These are phyloP conservation scores for Lagenidium giganteum DNA, from an alignment of 352 stramenopile species.

Conservation along the genomic window DNA sequence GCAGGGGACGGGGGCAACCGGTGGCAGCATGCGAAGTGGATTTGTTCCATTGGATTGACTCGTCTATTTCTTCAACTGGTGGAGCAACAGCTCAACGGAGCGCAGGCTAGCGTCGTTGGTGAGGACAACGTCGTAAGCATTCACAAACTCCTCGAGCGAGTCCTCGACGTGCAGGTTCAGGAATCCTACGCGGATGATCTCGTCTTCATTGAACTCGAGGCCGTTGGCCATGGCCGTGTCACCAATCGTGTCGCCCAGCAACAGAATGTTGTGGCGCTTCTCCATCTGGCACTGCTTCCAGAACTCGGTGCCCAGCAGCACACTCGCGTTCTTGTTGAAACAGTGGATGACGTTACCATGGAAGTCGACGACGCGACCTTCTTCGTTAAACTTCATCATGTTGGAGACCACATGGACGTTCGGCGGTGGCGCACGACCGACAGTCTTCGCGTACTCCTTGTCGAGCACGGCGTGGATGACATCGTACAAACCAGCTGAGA, in stretches of 20 bases:
- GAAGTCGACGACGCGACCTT: conserved; percentile 35
- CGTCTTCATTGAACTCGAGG: conserved; percentile 44
- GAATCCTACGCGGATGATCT: conserved; percentile 71
- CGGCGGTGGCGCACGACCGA: conserved; percentile 15
- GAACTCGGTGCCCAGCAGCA: conserved; percentile 62
- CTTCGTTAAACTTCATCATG: conserved; percentile 69
- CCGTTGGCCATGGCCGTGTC: conserved; percentile 69
- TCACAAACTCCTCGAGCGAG: conserved; percentile 55
- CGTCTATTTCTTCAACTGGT: too few species aligned
- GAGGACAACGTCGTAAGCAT: conserved; percentile 72
- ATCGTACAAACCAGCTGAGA: conserved; percentile 65
- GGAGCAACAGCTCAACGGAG: conserved; percentile 48
- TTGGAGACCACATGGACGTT: conserved; percentile 84
- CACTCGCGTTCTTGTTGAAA: conserved; percentile 75
- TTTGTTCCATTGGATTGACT: too few species aligned
- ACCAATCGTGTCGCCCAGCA: conserved; percentile 70
- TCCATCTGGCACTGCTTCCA: conserved; percentile 68
- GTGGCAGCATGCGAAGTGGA: too few species aligned
- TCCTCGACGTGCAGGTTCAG: conserved; percentile 52
- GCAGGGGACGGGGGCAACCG: too few species aligned
- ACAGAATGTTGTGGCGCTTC: conserved; percentile 65
- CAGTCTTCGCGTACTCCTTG: conserved; percentile 59
- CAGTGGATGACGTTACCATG: conserved; percentile 73
- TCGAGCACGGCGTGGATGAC: conserved; percentile 66
- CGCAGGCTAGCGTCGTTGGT: conserved; percentile 66